Evolutionary conservation across 345 rosid genomes (phyloP), one percentile per base, ranked within the genome.

Genomic region (Rhodomyrtus tomentosa): DNA sequence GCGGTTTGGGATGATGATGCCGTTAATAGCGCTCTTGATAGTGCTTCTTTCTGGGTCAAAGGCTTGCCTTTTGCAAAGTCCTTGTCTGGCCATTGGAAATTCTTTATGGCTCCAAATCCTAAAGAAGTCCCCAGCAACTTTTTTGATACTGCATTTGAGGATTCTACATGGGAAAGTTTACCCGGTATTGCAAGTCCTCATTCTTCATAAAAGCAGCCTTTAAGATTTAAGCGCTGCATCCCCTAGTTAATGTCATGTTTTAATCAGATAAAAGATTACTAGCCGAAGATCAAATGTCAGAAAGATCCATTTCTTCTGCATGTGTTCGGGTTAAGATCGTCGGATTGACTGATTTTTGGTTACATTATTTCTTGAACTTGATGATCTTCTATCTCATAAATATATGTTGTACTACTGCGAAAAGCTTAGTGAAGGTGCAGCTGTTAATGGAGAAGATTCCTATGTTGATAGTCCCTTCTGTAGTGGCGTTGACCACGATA

Each of bases 1-100:
- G 96, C 99, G 86, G 94, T 91, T 88, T 97, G 99, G 99, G 90
- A 94, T 42, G 99, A 97, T 84, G 95, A 93, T 88, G 94, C 99
- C 68, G 92, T 95, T 40, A 91, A 87, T 83, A 91, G 76, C 80
- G 95, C 98, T 84, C 96, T 97, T 79, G 95, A 91, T 25, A 90
- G 89, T 82, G 96, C 98, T 84, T 92, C 94, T 6, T 94, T 87
- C 84, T 95, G 98, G 99, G 96, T 91, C 25, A 89, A 94, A 53
- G 96, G 90, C 80, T 91, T 95, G 91, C 98, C 98, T 74, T 97
- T 90, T 84, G 96, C 92, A 11, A 92, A 88, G 89, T 95, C 99
- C 86, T 86, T 97, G 84, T 93, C 98, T 85, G 98, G 99, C 81
- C 87, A 89, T 73, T 97, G 99, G 99, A 97, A 92, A 38, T 97